Evolutionary conservation across 2,329 filamentous ascomycete species (phyloP).

Genomic region (Graphiopsis chlorocephala): DNA sequence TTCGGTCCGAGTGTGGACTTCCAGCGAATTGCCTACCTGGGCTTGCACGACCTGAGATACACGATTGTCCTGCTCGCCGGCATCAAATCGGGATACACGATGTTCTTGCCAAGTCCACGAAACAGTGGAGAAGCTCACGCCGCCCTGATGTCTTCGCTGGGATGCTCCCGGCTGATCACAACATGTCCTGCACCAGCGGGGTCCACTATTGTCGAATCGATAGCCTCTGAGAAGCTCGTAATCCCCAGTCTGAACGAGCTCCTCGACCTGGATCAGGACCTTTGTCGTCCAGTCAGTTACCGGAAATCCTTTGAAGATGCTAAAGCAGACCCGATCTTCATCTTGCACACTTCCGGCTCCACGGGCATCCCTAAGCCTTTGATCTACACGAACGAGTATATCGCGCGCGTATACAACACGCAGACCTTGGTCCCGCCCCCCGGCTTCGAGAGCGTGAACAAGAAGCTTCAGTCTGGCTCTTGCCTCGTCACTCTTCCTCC

Average conservation of each 20-base stretch:
- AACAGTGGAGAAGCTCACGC: background rate
- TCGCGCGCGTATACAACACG: background rate
- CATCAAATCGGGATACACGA: background rate
- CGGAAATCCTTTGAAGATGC: background rate
- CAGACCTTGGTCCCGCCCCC: background rate
- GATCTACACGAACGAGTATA: background rate
- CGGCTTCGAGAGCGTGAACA: conserved; percentile 1
- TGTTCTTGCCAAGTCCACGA: background rate
- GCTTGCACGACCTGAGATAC: background rate
- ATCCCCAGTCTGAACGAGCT: background rate
- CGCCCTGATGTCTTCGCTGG: background rate
- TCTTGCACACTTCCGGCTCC: background rate
- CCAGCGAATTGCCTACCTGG: background rate
- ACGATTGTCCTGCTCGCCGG: background rate
- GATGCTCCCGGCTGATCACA: background rate
- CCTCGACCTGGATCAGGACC: background rate
- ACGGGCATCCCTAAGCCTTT: background rate
- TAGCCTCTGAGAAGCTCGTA: background rate
- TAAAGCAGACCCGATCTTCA: background rate
- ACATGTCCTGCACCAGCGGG: background rate
- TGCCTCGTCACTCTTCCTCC: background rate
- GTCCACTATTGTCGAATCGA: background rate
- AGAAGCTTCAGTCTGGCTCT: background rate
- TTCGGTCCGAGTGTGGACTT: background rate
- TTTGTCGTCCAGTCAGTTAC: background rate